Base-by-base conservation (phyloP, 164 flowering plant species). In the Annona squamosa region DNA sequence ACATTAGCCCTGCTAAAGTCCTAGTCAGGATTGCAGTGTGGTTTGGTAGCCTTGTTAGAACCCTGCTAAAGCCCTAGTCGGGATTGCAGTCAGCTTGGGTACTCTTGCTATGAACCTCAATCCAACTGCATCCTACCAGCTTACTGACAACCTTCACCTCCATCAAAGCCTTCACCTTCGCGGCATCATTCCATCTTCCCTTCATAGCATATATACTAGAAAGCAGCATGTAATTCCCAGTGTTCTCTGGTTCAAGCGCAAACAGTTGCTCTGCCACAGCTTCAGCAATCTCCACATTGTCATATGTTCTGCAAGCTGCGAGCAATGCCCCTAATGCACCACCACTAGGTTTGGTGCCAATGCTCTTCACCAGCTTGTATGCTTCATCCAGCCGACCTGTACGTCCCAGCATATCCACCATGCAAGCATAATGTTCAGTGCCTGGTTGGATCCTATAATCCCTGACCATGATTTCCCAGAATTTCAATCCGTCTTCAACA, bases 331-430 rank as follows among this genome's bases (percentile, higher is more conserved):
- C 85, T 70, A 83, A 63, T 43, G 85, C 85, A 68, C 83, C 81
- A n/a, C 81, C 73, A 46, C 73, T 71, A 41, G 82, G 76, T 59
- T 84, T 81, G 72, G 68, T 72, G 6, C 81, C 82, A 82, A 81
- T 81, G 59, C 68, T 72, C 68, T 77, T 74, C 10, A 81, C 72
- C 64, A 81, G 69, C 52, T 70, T 37, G 43, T 74, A 73, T 9
- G 84, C 86, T 74, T 81, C 81, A 42, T 72, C 71, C 0, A 83
- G 72, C 47, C 75, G 73, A 26, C 84, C 81, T 48, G 86, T 77
- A 44, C 86, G 81, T 18, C 84, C 84, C 26, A 83, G 81, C 79
- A 83, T 73, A 76, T 83, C 84, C 68, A 83, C 81, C 48, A 83
- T 66, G 59, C 84, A 83, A 73, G 84, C 84, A 76, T 79, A 83